Evolutionary conservation across 306 rosid species (phyloP).

Genomic region (Acacia confusa): DNA sequence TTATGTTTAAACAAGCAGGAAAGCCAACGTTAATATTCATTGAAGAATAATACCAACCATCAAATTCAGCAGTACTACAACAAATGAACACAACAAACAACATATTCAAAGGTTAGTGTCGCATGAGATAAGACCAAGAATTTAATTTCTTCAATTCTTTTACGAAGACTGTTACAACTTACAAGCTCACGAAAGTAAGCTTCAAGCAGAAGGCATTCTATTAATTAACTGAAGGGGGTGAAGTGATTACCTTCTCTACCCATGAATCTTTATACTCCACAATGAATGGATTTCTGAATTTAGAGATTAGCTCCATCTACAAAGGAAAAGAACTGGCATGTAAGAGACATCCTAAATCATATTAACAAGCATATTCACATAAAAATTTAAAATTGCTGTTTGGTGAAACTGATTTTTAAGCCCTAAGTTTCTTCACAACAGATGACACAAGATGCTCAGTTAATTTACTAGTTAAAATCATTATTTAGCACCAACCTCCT

Average conservation of each 20-base stretch:
- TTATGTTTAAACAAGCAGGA: neutral
- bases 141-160: constrained; percentile 14
- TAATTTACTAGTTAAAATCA: constrained; percentile 21
- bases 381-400: constrained; percentile 11
- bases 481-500: constrained; percentile 63
- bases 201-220: constrained; percentile 12
- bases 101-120: neutral
- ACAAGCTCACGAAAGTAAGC: constrained; percentile 19
- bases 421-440: constrained; percentile 9
- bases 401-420: constrained; percentile 19
- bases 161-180: neutral
- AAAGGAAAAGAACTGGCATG: constrained; percentile 20
- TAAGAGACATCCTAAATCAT: neutral
- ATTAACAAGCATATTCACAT: constrained; percentile 19
- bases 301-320: constrained; percentile 97
- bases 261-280: constrained; percentile 99
- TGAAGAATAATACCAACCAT: constrained; percentile 2
- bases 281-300: constrained; percentile 81
- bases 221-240: constrained; percentile 12
- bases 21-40: neutral
- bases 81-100: constrained; percentile 2
- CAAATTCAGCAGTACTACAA: neutral
- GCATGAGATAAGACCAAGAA: neutral
- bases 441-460: constrained; percentile 3
- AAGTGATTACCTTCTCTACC: constrained; percentile 87